Conservation (phyloP, 2,329 filamentous ascomycete genomes). For the Plectosphaerella plurivora region DNA sequence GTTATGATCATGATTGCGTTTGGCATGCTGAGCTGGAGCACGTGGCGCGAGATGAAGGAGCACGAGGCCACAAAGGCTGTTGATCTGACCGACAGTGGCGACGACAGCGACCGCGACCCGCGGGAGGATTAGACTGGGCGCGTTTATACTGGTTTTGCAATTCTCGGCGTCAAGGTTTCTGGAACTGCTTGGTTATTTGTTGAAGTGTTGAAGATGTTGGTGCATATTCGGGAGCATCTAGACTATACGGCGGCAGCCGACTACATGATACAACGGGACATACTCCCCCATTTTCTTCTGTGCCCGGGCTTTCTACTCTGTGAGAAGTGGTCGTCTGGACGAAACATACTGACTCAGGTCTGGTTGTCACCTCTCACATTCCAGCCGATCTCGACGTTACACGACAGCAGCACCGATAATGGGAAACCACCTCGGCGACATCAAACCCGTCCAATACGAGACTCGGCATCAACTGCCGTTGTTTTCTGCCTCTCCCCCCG, state of each 20-base stretch:
- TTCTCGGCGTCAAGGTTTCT: neutral
- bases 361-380: too few species aligned
- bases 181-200: neutral
- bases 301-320: too few species aligned
- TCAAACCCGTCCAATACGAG: too few species aligned
- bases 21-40: conserved; percentile 81
- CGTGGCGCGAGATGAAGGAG: conserved; percentile 88
- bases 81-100: conserved; percentile 38
- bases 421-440: too few species aligned
- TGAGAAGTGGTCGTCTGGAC: too few species aligned
- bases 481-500: neutral
- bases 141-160: neutral
- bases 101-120: conserved; percentile 38
- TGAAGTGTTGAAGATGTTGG: neutral
- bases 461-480: too few species aligned
- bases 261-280: too few species aligned
- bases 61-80: conserved; percentile 60
- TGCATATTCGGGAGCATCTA: neutral
- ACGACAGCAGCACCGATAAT: too few species aligned
- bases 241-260: too few species aligned
- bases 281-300: too few species aligned
- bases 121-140: conserved; percentile 18
- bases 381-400: too few species aligned
- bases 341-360: too few species aligned
- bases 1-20: conserved; percentile 86